Conservation (phyloP, 2,329 filamentous ascomycete genomes). For the Colletotrichum euphorbiae region DNA sequence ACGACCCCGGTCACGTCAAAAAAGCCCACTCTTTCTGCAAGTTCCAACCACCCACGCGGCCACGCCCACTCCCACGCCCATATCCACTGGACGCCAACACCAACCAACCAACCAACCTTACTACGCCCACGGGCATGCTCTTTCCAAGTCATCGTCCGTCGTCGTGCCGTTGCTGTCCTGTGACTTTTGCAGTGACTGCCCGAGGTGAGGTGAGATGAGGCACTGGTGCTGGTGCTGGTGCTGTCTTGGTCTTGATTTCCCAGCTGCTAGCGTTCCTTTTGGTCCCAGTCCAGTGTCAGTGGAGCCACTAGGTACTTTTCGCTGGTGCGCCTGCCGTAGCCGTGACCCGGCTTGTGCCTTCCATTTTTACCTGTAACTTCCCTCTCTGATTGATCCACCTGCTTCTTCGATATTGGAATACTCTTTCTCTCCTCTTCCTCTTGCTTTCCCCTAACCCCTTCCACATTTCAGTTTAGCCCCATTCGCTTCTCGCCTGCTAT, state of each 20-base stretch:
- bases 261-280: conserved; percentile 1
- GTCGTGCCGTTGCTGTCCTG: too few relatives aligned
- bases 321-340: conserved; percentile 1
- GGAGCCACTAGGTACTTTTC: too few relatives aligned
- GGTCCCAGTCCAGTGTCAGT: too few relatives aligned
- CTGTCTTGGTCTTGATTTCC: neutral
- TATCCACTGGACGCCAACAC: too few relatives aligned
- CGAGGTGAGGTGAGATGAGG: neutral
- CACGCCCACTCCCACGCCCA: too few relatives aligned
- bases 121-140: neutral
- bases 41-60: conserved; percentile 33
- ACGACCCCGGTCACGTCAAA: conserved; percentile 29
- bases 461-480: conserved; percentile 9
- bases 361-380: conserved; percentile 36
- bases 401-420: conserved; percentile 10
- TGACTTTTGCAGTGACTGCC: too few relatives aligned
- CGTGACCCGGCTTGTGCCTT: conserved; percentile 19
- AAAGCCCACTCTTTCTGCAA: conserved; percentile 26
- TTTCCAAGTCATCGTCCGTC: neutral
- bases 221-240: neutral
- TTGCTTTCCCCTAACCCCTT: conserved; percentile 2
- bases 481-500: conserved; percentile 14
- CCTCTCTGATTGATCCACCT: conserved; percentile 24
- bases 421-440: conserved; percentile 4
- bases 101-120: too few relatives aligned